These are phyloP conservation scores for Cryptococcus jaspeensis DNA, from an alignment of 1,284 basidiomycete species.

Conservation along the genomic window DNA sequence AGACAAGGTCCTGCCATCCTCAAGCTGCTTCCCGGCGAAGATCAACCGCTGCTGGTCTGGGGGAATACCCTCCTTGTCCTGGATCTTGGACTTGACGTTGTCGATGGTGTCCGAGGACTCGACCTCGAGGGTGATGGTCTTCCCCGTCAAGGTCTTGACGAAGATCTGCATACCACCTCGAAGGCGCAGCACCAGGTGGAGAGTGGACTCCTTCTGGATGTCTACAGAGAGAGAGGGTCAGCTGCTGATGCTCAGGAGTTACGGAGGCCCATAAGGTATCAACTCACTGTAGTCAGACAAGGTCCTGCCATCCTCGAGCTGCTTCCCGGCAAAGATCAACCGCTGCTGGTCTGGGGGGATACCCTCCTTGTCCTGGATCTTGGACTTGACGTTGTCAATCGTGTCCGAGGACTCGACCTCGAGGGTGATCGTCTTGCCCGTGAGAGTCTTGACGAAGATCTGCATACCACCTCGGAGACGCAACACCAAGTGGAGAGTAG, in stretches of 20 bases:
- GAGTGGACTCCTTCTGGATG: slow-evolving; percentile 92
- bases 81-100: slow-evolving; percentile 91
- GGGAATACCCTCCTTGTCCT: slow-evolving; percentile 81
- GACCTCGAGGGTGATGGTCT: slow-evolving; percentile 85
- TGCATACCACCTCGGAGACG: slow-evolving; percentile 94
- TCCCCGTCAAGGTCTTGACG: slow-evolving; percentile 94
- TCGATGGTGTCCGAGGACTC: slow-evolving; percentile 87
- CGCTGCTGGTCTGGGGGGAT: slow-evolving; percentile 83
- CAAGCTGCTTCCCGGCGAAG: slow-evolving; percentile 56
- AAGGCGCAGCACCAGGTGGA: slow-evolving; percentile 67
- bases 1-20: slow-evolving; percentile 81
- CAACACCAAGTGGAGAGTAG: slow-evolving; percentile 91
- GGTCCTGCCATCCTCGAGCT: slow-evolving; percentile 72
- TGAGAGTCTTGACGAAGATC: slow-evolving; percentile 52
- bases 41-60: slow-evolving; percentile 88
- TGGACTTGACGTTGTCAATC: slow-evolving; percentile 92
- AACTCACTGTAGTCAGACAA: slow-evolving; percentile 64
- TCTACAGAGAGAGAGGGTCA: slow-evolving; percentile 38
- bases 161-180: slow-evolving; percentile 74
- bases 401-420: slow-evolving; percentile 66
- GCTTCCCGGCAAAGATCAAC: slow-evolving; percentile 30
- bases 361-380: slow-evolving; percentile 58
- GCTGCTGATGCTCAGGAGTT: background rate
- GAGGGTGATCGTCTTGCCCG: slow-evolving; percentile 58
- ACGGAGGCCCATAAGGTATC: background rate